Evolutionary conservation across 495 filamentous ascomycete genomes (phyloP), one percentile per base, ranked within the genome.

Genomic region (Halenospora varia): DNA sequence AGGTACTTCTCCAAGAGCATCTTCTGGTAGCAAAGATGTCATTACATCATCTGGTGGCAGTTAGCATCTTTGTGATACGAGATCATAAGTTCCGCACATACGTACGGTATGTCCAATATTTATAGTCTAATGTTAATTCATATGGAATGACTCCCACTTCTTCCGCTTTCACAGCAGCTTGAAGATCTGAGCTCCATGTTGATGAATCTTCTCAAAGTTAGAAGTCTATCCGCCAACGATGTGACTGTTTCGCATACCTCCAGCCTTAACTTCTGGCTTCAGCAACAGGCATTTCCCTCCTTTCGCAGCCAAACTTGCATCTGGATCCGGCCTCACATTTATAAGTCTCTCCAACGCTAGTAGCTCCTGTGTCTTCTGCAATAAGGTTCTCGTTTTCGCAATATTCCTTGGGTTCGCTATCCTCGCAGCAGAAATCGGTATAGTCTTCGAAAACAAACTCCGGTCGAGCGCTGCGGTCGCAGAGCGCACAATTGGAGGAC

Each of bases 51-150:
- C 90, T 93, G 52, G 4, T 9, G 22, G 15, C 41, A 25, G 10
- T 67, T 18, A 62, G 41, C 29, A 35, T 39, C 11, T n/a, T 26
- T 22, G 18, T 3, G 45, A 29, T 51, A 11, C 9, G 15, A 13
- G 19, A 25, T 46, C 17, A 4, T 10, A n/a, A 35, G 10, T 41
- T 23, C 10, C 11, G 1, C 29, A 46, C n/a, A 52, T 61, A 68
- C 73, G 58, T 82, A 93, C 90, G 74, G 68, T 90, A 92, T 39
- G 73, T 84, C 92, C 91, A 99, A 69, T 91, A 86, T 55, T 84
- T 75, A 73, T 99, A 99, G 50, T 87, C 81, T 57, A 99, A 74
- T 35, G 77, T 66, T 39, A 99, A 72, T 45, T 85, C 77, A 68
- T 87, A 97, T 6, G 89, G 86, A 11, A 88, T 75, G 26, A 97